phyloP scores from a whole-genome alignment of 768 basidiomycete species.

The Mycena galericulata region DNA sequence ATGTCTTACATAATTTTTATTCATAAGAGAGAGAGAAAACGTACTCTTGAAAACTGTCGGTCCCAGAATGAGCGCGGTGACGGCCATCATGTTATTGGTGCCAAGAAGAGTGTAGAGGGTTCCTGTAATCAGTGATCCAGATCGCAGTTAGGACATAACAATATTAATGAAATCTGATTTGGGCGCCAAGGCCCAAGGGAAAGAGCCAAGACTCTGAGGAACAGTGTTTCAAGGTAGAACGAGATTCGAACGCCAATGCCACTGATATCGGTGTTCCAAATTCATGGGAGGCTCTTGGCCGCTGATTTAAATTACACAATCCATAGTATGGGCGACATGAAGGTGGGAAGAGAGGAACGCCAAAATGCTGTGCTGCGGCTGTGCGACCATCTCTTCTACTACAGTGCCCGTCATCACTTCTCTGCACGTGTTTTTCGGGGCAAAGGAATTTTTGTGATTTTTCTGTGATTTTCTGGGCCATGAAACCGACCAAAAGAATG shows the following conservation, averaged over 20 bases:
- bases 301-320: background rate
- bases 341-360: background rate
- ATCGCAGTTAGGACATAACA: conserved; percentile 35
- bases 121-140: conserved; percentile 24
- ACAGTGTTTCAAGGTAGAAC: conserved; percentile 36
- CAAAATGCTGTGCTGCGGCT: conserved; percentile 6
- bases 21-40: too few species aligned
- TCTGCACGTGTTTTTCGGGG: too few species aligned
- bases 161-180: background rate
- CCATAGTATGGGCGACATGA: background rate
- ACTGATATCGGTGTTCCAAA: conserved; percentile 34
- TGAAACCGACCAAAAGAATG: too few species aligned
- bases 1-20: background rate
- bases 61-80: conserved; percentile 37
- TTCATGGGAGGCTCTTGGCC: conserved; percentile 25
- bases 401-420: too few species aligned
- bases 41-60: conserved; percentile 37
- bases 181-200: background rate
- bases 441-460: too few species aligned
- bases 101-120: conserved; percentile 34
- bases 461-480: too few species aligned
- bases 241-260: conserved; percentile 36
- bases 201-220: conserved; percentile 8
- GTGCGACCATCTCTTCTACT: too few species aligned
- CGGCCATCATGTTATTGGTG: conserved; percentile 37